These are phyloP conservation scores for Lactifluus piperatus DNA, from an alignment of 768 basidiomycete genomes.

Conservation along the genomic window DNA sequence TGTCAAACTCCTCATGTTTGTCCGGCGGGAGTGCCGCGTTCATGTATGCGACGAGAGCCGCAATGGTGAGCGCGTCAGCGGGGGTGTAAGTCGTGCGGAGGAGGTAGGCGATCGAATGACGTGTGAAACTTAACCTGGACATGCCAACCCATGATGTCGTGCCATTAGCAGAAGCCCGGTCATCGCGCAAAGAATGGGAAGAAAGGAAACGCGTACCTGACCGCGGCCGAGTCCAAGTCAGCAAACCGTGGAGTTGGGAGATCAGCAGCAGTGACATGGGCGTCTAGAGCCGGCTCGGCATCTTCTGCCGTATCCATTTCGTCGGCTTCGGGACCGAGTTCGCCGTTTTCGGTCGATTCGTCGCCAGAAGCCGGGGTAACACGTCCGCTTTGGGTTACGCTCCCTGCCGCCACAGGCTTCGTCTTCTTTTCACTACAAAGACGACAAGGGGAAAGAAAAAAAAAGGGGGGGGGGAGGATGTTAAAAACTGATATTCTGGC, in stretches of 20 bases:
- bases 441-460: slow-evolving; percentile 1
- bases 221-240: slow-evolving; percentile 50
- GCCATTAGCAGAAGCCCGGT: slow-evolving; percentile 5
- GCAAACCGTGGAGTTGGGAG: slow-evolving; percentile 31
- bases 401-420: slow-evolving; percentile 7
- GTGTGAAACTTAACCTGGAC: slow-evolving; percentile 49
- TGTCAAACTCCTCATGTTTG: slow-evolving; percentile 79
- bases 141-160: background rate
- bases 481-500: background rate
- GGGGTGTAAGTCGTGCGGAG: slow-evolving; percentile 60
- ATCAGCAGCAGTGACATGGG: slow-evolving; percentile 12
- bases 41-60: slow-evolving; percentile 58
- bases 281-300: slow-evolving; percentile 10
- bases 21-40: slow-evolving; percentile 70
- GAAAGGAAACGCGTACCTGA: slow-evolving; percentile 42
- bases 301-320: slow-evolving; percentile 14
- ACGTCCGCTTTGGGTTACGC: slow-evolving; percentile 7
- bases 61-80: slow-evolving; percentile 61
- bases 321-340: slow-evolving; percentile 23
- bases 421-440: slow-evolving; percentile 23
- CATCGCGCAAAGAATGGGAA: slow-evolving; percentile 9
- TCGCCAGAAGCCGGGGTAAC: slow-evolving; percentile 7
- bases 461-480: slow-evolving; percentile 1
- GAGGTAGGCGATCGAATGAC: slow-evolving; percentile 51
- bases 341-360: slow-evolving; percentile 20